phyloP scores from a whole-genome alignment of 192 early-diverging fungal genomes.

The Pilobolus umbonatus region DNA sequence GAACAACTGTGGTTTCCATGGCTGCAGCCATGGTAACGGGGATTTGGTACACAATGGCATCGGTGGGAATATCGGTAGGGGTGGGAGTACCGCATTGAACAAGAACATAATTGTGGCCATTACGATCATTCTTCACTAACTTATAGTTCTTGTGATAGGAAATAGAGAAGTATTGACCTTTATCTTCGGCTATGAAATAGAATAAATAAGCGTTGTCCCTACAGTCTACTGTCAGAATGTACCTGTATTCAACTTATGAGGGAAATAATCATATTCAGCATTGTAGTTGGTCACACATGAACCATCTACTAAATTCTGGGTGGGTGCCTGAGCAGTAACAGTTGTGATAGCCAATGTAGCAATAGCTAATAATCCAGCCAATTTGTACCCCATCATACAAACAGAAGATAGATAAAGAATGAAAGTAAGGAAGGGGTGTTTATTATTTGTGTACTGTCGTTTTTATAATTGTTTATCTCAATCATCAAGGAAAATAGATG shows the following conservation, averaged over 20 bases:
- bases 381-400: neutral
- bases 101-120: slow-evolving; percentile 56
- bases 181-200: slow-evolving; percentile 33
- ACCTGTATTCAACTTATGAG: slow-evolving; percentile 37
- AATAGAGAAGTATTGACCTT: slow-evolving; percentile 56
- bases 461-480: neutral
- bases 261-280: slow-evolving; percentile 44
- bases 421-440: slow-evolving; percentile 1
- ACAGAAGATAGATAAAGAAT: neutral
- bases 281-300: slow-evolving; percentile 34
- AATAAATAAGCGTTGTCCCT: neutral
- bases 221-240: slow-evolving; percentile 3
- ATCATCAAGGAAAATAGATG: too few species aligned
- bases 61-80: slow-evolving; percentile 37
- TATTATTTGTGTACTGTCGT: neutral
- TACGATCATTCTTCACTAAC: slow-evolving; percentile 50
- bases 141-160: slow-evolving; percentile 62
- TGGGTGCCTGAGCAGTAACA: slow-evolving; percentile 22
- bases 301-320: slow-evolving; percentile 11
- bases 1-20: slow-evolving; percentile 33
- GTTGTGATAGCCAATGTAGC: neutral
- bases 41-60: slow-evolving; percentile 41
- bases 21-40: slow-evolving; percentile 41
- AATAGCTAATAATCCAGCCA: slow-evolving; percentile 9
- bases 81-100: slow-evolving; percentile 67